These are phyloP conservation scores for Pythium biforme DNA, from an alignment of 352 stramenopile genomes.

Conservation along the genomic window DNA sequence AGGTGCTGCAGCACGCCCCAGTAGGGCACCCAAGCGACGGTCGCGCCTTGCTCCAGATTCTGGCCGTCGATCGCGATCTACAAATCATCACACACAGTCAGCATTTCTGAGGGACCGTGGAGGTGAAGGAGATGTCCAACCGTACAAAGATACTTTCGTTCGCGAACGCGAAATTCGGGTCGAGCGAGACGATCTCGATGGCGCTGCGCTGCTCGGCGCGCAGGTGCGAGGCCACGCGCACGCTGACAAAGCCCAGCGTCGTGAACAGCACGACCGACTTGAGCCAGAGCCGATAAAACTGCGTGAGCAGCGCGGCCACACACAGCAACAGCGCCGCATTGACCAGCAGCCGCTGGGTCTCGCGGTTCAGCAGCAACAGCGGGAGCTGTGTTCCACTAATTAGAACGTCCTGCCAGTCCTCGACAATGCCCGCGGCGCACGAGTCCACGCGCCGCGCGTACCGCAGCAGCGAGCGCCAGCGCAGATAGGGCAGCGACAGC, in stretches of 20 bases:
- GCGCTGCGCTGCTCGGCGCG: constrained; percentile 49
- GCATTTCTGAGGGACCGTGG: background rate
- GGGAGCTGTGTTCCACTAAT: background rate
- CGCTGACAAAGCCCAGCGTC: constrained; percentile 25
- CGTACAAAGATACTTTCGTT: constrained; percentile 85
- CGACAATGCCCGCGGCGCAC: constrained; percentile 10
- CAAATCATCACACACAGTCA: background rate
- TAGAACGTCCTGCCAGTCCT: constrained; percentile 12
- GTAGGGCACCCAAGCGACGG: constrained; percentile 70
- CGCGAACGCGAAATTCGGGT: constrained; percentile 73
- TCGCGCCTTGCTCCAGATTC: constrained; percentile 71
- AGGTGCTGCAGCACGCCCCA: constrained; percentile 62
- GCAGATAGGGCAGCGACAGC: constrained; percentile 7
- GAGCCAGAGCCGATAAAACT: constrained; percentile 60
- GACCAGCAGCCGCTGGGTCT: constrained; percentile 9
- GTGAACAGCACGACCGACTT: constrained; percentile 57
- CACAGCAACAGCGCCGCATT: constrained; percentile 9
- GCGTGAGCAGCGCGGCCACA: constrained; percentile 29
- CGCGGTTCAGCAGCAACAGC: constrained; percentile 2
- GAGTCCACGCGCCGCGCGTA: constrained; percentile 6
- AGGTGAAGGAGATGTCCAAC: background rate
- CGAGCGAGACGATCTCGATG: constrained; percentile 65
- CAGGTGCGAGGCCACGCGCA: constrained; percentile 41
- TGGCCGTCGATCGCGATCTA: constrained; percentile 80
- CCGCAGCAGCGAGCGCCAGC: constrained; percentile 15